phyloP scores from a whole-genome alignment of 2,329 filamentous ascomycete genomes.

The Tolypocladium tropicale region DNA sequence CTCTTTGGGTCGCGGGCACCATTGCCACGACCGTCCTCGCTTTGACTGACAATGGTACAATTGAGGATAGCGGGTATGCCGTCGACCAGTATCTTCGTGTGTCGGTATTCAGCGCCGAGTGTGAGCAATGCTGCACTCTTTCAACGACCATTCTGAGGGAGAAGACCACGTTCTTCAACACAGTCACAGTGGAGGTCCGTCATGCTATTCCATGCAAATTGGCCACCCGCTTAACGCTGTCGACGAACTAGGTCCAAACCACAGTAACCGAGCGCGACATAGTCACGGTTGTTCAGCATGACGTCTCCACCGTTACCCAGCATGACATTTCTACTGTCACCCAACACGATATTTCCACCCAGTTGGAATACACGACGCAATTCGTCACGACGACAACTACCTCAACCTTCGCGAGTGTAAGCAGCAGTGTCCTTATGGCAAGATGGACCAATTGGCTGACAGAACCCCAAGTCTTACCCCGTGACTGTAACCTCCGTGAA shows the following conservation, averaged over 20 bases:
- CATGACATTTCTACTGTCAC: not conserved
- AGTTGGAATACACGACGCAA: constrained; percentile 9
- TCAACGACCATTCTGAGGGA: too few relatives aligned
- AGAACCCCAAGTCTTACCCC: constrained; percentile 9
- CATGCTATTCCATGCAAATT: not conserved
- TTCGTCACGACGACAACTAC: constrained; percentile 9
- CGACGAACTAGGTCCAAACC: constrained; percentile 3
- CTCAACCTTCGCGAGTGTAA: constrained; percentile 7
- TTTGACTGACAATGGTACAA: not conserved
- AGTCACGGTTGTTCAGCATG: not conserved
- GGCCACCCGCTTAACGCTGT: not conserved
- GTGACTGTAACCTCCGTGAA: constrained; percentile 9
- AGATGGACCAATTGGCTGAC: not conserved
- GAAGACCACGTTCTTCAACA: too few relatives aligned
- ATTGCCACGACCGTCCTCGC: not conserved
- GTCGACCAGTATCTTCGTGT: not conserved
- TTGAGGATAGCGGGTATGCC: too few relatives aligned
- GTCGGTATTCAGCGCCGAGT: not conserved
- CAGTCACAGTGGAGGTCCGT: too few relatives aligned
- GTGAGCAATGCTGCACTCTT: not conserved
- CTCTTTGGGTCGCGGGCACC: not conserved
- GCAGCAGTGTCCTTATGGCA: not conserved
- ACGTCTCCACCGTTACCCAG: constrained; percentile 6
- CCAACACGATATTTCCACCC: constrained; percentile 8
- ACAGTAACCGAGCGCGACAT: constrained; percentile 5